phyloP scores from a whole-genome alignment of 257 asterid species.

The Solanum ahanhuiri region DNA sequence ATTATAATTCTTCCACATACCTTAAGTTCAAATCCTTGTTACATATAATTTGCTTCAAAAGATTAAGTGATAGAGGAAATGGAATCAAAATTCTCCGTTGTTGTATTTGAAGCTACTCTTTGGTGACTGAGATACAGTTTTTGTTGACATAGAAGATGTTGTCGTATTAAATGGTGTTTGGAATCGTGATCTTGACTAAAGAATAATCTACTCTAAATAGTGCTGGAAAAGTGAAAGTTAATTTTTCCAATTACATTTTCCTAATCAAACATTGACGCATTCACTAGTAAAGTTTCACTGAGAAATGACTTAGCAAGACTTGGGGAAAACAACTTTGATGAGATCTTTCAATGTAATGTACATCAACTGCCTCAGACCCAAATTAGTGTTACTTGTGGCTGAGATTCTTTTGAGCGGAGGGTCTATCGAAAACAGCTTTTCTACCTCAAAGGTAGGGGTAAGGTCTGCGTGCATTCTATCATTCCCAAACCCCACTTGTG shows the following conservation, averaged over 20 bases:
- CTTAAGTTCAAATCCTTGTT: background rate
- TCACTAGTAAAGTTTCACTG: background rate
- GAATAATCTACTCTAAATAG: background rate
- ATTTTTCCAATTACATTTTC: background rate
- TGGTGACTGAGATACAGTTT: background rate
- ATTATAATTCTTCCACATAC: background rate
- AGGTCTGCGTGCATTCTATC: background rate
- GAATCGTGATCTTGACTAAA: background rate
- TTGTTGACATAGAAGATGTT: background rate
- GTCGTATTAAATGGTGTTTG: background rate
- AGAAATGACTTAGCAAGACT: background rate
- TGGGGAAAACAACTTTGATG: background rate
- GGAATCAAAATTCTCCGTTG: background rate
- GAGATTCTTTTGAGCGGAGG: background rate
- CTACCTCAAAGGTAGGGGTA: background rate
- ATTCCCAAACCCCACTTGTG: background rate
- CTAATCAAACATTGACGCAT: background rate
- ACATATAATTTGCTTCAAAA: background rate
- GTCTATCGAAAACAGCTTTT: background rate
- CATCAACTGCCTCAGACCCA: background rate
- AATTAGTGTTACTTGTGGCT: background rate
- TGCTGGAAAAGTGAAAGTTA: background rate
- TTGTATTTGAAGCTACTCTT: background rate
- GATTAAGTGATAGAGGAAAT: background rate
- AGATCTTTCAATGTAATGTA: background rate